A percentile compares a stretch with the other conserved stretches of the same genome.
These are phyloP conservation scores for Astrothelium subdiscretum DNA, from an alignment of 495 filamentous ascomycete species.

Conservation along the genomic window DNA sequence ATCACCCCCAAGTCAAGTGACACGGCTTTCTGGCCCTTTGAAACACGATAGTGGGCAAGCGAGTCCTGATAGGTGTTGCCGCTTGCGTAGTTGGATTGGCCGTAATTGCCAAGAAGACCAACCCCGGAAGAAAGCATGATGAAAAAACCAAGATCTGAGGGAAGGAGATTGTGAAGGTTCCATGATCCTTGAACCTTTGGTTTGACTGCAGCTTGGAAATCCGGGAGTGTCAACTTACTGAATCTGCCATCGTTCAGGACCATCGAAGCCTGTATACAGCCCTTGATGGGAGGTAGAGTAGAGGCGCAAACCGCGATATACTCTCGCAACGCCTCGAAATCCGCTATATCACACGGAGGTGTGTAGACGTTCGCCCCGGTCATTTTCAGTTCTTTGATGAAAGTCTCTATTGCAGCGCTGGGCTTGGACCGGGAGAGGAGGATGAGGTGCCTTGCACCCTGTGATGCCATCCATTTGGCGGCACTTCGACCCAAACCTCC, in stretches of 20 bases:
- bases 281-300: neutral
- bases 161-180: slow-evolving; percentile 7
- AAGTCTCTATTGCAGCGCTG: neutral
- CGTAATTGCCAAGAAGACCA: slow-evolving; percentile 3
- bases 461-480: neutral
- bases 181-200: slow-evolving; percentile 6
- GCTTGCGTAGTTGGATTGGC: slow-evolving; percentile 8
- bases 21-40: neutral
- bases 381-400: neutral
- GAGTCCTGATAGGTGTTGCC: slow-evolving; percentile 9
- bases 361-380: neutral
- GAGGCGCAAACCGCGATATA: neutral
- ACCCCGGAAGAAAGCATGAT: slow-evolving; percentile 7
- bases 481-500: slow-evolving; percentile 31
- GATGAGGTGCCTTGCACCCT: neutral
- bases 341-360: neutral
- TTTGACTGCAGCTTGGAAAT: neutral
- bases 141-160: slow-evolving; percentile 6
- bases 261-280: neutral
- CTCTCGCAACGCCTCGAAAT: neutral
- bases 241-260: slow-evolving; percentile 1
- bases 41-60: neutral
- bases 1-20: slow-evolving; percentile 6
- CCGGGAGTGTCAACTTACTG: neutral
- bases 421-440: neutral